Base-by-base conservation (phyloP, 768 basidiomycete species). In the Mycena haematopus region DNA sequence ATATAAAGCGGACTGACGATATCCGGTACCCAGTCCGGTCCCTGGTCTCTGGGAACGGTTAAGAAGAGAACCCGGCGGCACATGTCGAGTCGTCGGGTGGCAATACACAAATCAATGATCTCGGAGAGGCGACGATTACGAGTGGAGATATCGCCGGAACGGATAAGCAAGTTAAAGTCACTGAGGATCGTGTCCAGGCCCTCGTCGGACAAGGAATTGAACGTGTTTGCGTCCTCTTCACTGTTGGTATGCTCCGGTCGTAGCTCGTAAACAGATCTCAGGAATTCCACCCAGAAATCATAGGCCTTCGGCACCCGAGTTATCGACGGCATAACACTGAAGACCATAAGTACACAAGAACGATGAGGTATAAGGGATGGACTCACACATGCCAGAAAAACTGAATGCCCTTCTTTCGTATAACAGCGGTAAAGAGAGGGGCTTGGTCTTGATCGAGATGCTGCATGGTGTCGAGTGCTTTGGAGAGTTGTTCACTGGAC, bases 211-310 rank as follows among this genome's bases (percentile, higher is more conserved):
- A 67, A 50, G 2, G 54, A 60, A 11, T 58, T 49, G 36, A 67
- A 67, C 7, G 35, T 58, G 17, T 56, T 60, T 9, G 46, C 47
- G 27, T 67, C 66, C 31, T 60, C 59, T n/a, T 67, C 66, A 33
- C n/a, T 58, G 9, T 42, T 45, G 27, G 14, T 52, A 29, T 21
- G n/a, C n/a, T 67, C 66, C 6, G 50, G 31, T 22, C 62, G 58
- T 13, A 64, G 29, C 8, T 22, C 21, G 49, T 67, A 61, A 8
- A 67, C 27, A 10, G 59, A 55, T 19, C 60, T 36, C 27, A 67
- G 66, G 50, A 67, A 67, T 17, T 63, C 66, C 9, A 56, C 25
- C 66, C 66, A 67, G 35, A 67, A 67, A n/a, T 67, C 62, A 55
- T 64, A 64, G 6, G 66, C 62, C 25, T 67, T 63, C 3, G 66